Conservation (phyloP, 2,329 filamentous ascomycete genomes). For the Diplodia mutila region DNA sequence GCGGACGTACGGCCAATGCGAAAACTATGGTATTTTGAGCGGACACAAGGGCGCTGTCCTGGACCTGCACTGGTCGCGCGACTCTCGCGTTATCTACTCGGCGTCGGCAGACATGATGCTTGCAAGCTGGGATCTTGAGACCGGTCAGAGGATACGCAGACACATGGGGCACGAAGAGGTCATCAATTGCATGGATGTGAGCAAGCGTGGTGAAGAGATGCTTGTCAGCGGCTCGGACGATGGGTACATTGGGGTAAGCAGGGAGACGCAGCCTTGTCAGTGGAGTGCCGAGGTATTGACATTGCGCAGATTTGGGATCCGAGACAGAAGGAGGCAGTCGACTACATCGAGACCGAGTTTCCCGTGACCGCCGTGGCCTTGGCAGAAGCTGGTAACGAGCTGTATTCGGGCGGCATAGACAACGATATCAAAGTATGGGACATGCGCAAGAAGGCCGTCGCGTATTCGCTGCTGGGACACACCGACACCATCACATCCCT, state of each 20-base stretch:
- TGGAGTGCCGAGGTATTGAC: constrained; percentile 30
- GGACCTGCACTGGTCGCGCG: constrained; percentile 95
- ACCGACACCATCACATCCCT: constrained; percentile 90
- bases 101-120: constrained; percentile 92
- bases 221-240: constrained; percentile 92
- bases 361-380: constrained; percentile 89
- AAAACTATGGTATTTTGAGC: constrained; percentile 87
- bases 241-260: constrained; percentile 72
- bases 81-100: constrained; percentile 87
- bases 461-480: constrained; percentile 88
- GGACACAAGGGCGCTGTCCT: constrained; percentile 91
- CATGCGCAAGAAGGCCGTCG: constrained; percentile 83
- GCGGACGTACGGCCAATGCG: constrained; percentile 88
- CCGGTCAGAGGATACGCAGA: constrained; percentile 86
- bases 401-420: constrained; percentile 93
- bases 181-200: constrained; percentile 90
- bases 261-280: neutral
- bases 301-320: constrained; percentile 80
- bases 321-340: constrained; percentile 81
- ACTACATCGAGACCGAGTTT: constrained; percentile 88
- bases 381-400: constrained; percentile 92
- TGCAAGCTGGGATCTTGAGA: constrained; percentile 93
- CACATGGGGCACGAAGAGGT: constrained; percentile 94
- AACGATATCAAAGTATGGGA: constrained; percentile 99
- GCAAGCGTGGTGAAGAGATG: constrained; percentile 85